Conservation (phyloP, 352 stramenopile genomes). For the Globisporangium camurandrum region DNA sequence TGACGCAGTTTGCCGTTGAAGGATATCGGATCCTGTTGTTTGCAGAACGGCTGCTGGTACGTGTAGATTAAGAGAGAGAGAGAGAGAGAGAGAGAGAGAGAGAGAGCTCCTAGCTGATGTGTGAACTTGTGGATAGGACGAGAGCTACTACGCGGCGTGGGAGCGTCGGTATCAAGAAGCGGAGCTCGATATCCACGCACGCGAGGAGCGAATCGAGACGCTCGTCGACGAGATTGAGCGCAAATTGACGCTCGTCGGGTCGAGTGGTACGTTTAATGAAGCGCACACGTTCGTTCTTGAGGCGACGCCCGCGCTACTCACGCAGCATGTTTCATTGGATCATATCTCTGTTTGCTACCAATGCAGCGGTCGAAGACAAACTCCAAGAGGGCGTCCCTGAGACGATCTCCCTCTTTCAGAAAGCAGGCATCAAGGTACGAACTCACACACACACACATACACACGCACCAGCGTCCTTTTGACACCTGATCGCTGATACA, state of each 20-base stretch:
- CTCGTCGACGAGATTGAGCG: conserved; percentile 78
- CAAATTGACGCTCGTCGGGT: conserved; percentile 77
- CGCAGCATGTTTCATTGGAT: background rate
- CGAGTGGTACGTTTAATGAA: conserved; percentile 52
- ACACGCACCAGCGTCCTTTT: background rate
- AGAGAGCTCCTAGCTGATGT: no score
- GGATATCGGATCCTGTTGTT: conserved; percentile 85
- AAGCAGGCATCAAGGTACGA: conserved; percentile 93
- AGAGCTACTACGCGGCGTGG: conserved; percentile 66
- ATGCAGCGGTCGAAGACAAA: conserved; percentile 94
- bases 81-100: no score
- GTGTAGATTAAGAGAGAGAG: background rate
- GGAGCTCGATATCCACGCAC: conserved; percentile 58
- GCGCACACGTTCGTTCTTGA: no score
- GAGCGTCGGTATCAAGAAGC: conserved; percentile 56
- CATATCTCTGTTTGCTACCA: background rate
- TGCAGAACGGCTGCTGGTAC: conserved; percentile 61
- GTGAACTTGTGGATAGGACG: conserved; percentile 23
- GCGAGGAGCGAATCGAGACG: conserved; percentile 48
- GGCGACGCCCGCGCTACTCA: no score
- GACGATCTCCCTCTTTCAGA: conserved; percentile 87
- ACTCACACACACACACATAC: background rate
- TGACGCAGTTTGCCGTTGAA: conserved; percentile 77
- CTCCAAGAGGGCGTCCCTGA: conserved; percentile 95
- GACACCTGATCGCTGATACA: background rate